These are phyloP conservation scores for Plasmodium blacklocki DNA, from an alignment of 169 alveolate genomes.

Conservation along the genomic window DNA sequence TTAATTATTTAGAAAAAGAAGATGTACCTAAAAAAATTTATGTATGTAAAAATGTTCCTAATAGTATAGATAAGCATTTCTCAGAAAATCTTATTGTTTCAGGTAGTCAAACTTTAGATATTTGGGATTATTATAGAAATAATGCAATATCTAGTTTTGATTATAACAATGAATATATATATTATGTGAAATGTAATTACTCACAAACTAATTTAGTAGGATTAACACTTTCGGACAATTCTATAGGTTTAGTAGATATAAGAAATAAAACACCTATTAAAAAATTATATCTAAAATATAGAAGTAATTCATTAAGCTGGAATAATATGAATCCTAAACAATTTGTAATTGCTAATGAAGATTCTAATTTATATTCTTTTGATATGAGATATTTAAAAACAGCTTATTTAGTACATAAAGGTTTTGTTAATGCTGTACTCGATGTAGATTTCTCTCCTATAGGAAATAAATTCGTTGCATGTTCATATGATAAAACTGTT, in stretches of 20 bases:
- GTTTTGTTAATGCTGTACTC: conserved; percentile 93
- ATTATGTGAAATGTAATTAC: conserved; percentile 95
- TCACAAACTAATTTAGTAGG: conserved; percentile 90
- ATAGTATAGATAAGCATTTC: conserved; percentile 92
- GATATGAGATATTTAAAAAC: conserved; percentile 96
- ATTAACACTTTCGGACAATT: conserved; percentile 93
- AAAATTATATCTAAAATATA: conserved; percentile 90
- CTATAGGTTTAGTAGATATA: conserved; percentile 92
- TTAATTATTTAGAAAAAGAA: conserved; percentile 31
- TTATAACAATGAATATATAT: conserved; percentile 83
- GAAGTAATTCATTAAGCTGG: conserved; percentile 96
- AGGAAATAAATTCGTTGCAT: conserved; percentile 98
- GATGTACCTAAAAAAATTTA: conserved; percentile 54
- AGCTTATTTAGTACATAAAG: conserved; percentile 96
- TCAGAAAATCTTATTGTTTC: conserved; percentile 89
- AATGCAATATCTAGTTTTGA: conserved; percentile 84
- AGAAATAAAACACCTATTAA: conserved; percentile 93
- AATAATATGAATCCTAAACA: conserved; percentile 98
- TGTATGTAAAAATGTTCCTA: conserved; percentile 78
- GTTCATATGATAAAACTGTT: conserved; percentile 97
- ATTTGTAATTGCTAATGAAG: conserved; percentile 98
- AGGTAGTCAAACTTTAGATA: conserved; percentile 88
- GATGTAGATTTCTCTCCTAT: conserved; percentile 97
- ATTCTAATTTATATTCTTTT: conserved; percentile 97
- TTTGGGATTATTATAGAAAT: conserved; percentile 85